Percentiles rank a stretch among this genome's conserved stretches.
Conservation (phyloP, 371 early-diverging fungal genomes). For the Blakeslea trispora region DNA sequence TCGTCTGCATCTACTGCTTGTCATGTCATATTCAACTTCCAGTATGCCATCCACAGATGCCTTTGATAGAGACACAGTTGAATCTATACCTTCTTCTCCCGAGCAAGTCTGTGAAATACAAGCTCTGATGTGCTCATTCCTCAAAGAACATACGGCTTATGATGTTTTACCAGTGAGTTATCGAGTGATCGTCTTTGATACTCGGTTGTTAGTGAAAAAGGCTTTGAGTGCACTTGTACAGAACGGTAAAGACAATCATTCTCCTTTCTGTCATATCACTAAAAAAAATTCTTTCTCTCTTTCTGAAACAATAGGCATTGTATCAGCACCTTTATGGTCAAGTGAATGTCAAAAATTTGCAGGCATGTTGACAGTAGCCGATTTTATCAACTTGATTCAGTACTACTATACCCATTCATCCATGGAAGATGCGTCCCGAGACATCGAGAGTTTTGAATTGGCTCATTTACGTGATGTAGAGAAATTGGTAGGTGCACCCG, state of each 20-base stretch:
- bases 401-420: conserved; percentile 85
- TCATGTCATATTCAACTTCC: conserved; percentile 18
- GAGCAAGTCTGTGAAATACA: conserved; percentile 42
- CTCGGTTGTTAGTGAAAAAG: conserved; percentile 87
- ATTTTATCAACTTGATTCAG: conserved; percentile 91
- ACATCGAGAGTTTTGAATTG: conserved; percentile 84
- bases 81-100: conserved; percentile 8
- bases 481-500: conserved; percentile 55
- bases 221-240: conserved; percentile 90
- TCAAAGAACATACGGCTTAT: conserved; percentile 82
- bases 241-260: conserved; percentile 74
- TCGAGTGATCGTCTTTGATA: conserved; percentile 91
- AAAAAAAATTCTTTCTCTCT: conserved; percentile 1
- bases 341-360: conserved; percentile 76
- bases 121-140: conserved; percentile 59
- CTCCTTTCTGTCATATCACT: too few relatives aligned
- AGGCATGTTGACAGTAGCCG: conserved; percentile 93
- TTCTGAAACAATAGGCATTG: conserved; percentile 67
- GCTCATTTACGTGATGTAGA: conserved; percentile 69
- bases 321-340: conserved; percentile 93
- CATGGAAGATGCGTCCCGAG: conserved; percentile 77
- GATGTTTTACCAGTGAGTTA: conserved; percentile 90
- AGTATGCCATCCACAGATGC: conserved; percentile 10
- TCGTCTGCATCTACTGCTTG: too few relatives aligned
- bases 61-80: conserved; percentile 18